Percentiles rank a stretch among this genome's conserved stretches.
Evolutionary conservation across 2,329 filamentous ascomycete genomes (phyloP).

Genomic region (Curvularia hawaiiensis): DNA sequence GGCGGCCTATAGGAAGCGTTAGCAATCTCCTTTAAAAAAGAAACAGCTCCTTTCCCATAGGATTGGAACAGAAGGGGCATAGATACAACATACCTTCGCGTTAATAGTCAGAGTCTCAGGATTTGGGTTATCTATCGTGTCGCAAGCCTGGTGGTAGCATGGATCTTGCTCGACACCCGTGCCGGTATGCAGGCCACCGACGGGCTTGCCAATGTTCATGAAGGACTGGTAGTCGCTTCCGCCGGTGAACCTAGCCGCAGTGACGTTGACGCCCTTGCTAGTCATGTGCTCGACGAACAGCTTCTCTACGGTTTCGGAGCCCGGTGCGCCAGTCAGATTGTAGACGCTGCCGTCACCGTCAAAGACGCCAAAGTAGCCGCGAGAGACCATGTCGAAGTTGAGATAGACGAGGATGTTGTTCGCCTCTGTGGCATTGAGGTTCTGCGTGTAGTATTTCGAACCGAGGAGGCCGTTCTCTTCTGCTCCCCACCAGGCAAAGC

Average conservation of each 20-base stretch:
- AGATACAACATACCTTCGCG: slow-evolving; percentile 38
- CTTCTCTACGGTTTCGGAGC: slow-evolving; percentile 44
- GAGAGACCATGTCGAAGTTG: slow-evolving; percentile 52
- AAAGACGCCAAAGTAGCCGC: slow-evolving; percentile 48
- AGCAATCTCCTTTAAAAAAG: slow-evolving; percentile 5
- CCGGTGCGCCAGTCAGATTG: slow-evolving; percentile 41
- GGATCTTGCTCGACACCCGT: slow-evolving; percentile 48
- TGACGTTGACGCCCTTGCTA: slow-evolving; percentile 44
- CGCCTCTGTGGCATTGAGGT: slow-evolving; percentile 38
- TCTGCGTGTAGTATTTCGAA: slow-evolving; percentile 46
- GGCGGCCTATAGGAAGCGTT: slow-evolving; percentile 28
- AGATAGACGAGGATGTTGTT: slow-evolving; percentile 49
- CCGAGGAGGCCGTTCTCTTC: slow-evolving; percentile 50
- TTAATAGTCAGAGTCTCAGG: slow-evolving; percentile 45
- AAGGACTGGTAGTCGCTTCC: slow-evolving; percentile 50
- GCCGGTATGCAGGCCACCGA: slow-evolving; percentile 49
- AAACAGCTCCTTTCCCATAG: neutral
- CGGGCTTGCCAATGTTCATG: slow-evolving; percentile 48
- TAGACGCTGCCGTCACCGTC: slow-evolving; percentile 46
- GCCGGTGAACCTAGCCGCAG: slow-evolving; percentile 46
- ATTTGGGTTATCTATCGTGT: slow-evolving; percentile 48
- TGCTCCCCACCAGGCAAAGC: slow-evolving; percentile 49
- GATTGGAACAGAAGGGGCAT: neutral
- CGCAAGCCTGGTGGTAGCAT: slow-evolving; percentile 49
- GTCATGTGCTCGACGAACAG: slow-evolving; percentile 46